phyloP scores from a whole-genome alignment of 257 asterid genomes.

The Jacaranda copaia region DNA sequence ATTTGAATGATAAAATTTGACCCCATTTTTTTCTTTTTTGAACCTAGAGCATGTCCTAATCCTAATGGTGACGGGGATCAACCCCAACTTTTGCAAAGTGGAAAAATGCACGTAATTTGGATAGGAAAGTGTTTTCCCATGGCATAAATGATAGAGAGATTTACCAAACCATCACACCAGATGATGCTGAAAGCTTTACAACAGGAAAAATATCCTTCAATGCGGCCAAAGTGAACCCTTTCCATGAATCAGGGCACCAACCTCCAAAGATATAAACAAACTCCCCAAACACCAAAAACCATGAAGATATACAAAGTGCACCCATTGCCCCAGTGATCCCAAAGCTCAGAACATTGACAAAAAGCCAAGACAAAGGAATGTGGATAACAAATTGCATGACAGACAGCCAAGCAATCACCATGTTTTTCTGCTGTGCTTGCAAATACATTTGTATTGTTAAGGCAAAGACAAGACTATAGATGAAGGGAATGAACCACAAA shows the following conservation, averaged over 20 bases:
- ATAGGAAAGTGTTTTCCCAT: too few species aligned
- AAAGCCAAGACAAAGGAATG: constrained; percentile 62
- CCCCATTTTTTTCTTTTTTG: too few species aligned
- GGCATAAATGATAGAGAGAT: neutral
- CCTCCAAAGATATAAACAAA: constrained; percentile 64
- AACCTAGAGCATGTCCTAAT: too few species aligned
- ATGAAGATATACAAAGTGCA: constrained; percentile 58
- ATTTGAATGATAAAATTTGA: too few species aligned
- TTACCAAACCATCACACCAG: constrained; percentile 75
- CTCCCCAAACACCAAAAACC: constrained; percentile 59
- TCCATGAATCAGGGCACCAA: constrained; percentile 71
- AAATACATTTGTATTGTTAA: constrained; percentile 69
- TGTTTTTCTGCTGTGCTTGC: constrained; percentile 70
- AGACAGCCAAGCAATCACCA: constrained; percentile 59
- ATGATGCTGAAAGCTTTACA: constrained; percentile 62
- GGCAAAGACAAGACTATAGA: constrained; percentile 59
- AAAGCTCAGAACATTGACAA: constrained; percentile 44
- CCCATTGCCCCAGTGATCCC: constrained; percentile 67
- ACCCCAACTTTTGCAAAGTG: too few species aligned
- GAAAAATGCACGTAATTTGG: too few species aligned
- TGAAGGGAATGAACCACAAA: constrained; percentile 62
- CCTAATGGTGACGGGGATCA: too few species aligned
- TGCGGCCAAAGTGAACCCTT: constrained; percentile 61
- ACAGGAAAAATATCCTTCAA: constrained; percentile 62
- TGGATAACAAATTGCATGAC: constrained; percentile 48